Evolutionary conservation across 371 early-diverging fungal species (phyloP).

Genomic region (Gilbertella persicaria): DNA sequence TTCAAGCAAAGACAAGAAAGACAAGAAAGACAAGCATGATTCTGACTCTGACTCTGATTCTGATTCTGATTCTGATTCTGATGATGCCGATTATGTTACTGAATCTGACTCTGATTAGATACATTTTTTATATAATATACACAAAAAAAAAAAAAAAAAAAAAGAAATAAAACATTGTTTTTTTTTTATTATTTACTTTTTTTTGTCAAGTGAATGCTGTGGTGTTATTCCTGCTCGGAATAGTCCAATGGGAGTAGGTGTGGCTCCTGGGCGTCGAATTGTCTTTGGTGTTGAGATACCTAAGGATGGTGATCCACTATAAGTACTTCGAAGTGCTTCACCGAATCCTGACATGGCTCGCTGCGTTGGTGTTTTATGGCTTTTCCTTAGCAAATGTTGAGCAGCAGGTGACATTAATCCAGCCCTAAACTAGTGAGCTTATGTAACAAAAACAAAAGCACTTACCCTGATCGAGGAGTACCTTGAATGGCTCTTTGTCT

Average conservation of each 20-base stretch:
- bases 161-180: too few relatives aligned
- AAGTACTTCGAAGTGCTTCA: constrained; percentile 40
- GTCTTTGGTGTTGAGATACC: background rate
- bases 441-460: background rate
- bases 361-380: constrained; percentile 20
- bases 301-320: constrained; percentile 20
- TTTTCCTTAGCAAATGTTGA: constrained; percentile 41
- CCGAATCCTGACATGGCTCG: constrained; percentile 27
- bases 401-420: constrained; percentile 51
- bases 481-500: constrained; percentile 18
- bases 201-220: too few relatives aligned
- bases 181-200: too few relatives aligned
- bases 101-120: constrained; percentile 26
- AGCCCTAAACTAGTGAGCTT: constrained; percentile 13
- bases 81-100: constrained; percentile 34
- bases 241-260: constrained; percentile 36
- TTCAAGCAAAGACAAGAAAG: constrained; percentile 29
- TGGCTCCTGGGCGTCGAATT: constrained; percentile 21
- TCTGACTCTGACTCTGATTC: constrained; percentile 31
- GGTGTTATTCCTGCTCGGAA: constrained; percentile 44
- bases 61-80: constrained; percentile 22
- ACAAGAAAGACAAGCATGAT: constrained; percentile 33
- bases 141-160: too few relatives aligned
- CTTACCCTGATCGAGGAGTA: constrained; percentile 41
- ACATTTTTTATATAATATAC: background rate